These are phyloP conservation scores for Parasarocladium wereldwijsianum DNA, from an alignment of 2,329 filamentous ascomycete genomes.

Conservation along the genomic window DNA sequence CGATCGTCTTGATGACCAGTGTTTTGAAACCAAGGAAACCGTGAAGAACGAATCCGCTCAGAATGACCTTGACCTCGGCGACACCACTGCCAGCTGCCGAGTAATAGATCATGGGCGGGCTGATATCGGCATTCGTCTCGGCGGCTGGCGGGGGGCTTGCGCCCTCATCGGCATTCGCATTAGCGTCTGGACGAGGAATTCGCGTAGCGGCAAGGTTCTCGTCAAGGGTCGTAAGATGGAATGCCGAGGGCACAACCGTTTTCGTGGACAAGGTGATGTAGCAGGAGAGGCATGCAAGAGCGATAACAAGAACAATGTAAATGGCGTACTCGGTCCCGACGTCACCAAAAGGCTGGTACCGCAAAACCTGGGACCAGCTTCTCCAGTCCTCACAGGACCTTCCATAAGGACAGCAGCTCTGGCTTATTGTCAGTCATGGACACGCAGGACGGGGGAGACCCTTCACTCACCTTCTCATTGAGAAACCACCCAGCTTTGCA, in stretches of 20 bases:
- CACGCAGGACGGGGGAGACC: background rate
- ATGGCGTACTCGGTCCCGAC: slow-evolving; percentile 62
- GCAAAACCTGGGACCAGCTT: slow-evolving; percentile 36
- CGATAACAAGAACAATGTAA: slow-evolving; percentile 59
- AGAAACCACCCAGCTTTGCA: slow-evolving; percentile 59
- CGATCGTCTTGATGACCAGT: slow-evolving; percentile 69
- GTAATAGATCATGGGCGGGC: slow-evolving; percentile 78
- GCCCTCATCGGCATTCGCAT: slow-evolving; percentile 27
- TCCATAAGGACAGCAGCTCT: slow-evolving; percentile 40
- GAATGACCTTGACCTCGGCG: slow-evolving; percentile 90
- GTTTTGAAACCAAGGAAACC: slow-evolving; percentile 87
- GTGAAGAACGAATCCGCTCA: slow-evolving; percentile 95
- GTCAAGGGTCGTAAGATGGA: slow-evolving; percentile 76
- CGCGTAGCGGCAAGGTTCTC: slow-evolving; percentile 71
- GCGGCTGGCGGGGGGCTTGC: slow-evolving; percentile 24
- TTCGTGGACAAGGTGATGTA: slow-evolving; percentile 78
- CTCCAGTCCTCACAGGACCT: slow-evolving; percentile 39
- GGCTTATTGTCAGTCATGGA: slow-evolving; percentile 6
- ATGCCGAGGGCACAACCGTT: slow-evolving; percentile 79
- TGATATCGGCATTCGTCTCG: slow-evolving; percentile 14
- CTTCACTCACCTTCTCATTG: slow-evolving; percentile 45
- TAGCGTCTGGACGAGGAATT: slow-evolving; percentile 20
- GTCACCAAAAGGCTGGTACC: slow-evolving; percentile 27
- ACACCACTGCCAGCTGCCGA: slow-evolving; percentile 92
- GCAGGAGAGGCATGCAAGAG: slow-evolving; percentile 59